These are phyloP conservation scores for Ogataea kodamae DNA, from an alignment of 805 yeast genomes.

Conservation along the genomic window DNA sequence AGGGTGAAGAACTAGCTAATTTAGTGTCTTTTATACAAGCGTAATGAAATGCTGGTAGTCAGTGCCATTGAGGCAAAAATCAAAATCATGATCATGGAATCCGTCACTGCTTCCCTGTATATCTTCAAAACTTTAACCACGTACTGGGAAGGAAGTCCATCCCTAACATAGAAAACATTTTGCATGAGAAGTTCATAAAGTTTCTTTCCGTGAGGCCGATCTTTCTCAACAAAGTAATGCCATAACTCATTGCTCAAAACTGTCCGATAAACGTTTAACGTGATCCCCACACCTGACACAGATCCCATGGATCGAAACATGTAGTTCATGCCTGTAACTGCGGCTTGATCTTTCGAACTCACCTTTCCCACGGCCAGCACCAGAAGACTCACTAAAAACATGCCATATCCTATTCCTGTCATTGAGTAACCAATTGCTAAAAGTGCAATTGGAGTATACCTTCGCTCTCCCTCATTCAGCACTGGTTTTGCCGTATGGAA, in stretches of 20 bases:
- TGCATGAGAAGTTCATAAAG: conserved; percentile 22
- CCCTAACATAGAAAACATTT: conserved; percentile 28
- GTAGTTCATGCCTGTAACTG: conserved; percentile 47
- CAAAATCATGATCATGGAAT: conserved; percentile 24
- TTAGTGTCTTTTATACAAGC: conserved; percentile 14
- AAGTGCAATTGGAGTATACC: conserved; percentile 19
- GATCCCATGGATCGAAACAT: conserved; percentile 48
- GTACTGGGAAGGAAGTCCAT: conserved; percentile 29
- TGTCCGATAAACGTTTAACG: conserved; percentile 37
- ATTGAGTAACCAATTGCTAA: conserved; percentile 29
- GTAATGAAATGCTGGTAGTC: conserved; percentile 22
- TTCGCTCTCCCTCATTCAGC: conserved; percentile 14
- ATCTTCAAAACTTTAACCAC: conserved; percentile 29
- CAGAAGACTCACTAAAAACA: conserved; percentile 37
- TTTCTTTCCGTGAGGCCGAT: conserved; percentile 24
- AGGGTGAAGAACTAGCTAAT: conserved; percentile 9
- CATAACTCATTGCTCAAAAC: conserved; percentile 31
- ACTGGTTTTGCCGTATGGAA: conserved; percentile 25
- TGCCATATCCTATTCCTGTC: conserved; percentile 40
- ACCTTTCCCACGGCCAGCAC: conserved; percentile 43
- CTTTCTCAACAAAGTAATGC: conserved; percentile 28
- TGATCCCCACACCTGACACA: conserved; percentile 43
- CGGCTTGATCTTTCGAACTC: conserved; percentile 44
- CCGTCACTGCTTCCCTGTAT: conserved; percentile 28
- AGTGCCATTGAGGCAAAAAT: conserved; percentile 27